Evolutionary conservation across 2,329 filamentous ascomycete species (phyloP), one percentile per base, ranked within the genome.

Genomic region (Zasmidium angulare): DNA sequence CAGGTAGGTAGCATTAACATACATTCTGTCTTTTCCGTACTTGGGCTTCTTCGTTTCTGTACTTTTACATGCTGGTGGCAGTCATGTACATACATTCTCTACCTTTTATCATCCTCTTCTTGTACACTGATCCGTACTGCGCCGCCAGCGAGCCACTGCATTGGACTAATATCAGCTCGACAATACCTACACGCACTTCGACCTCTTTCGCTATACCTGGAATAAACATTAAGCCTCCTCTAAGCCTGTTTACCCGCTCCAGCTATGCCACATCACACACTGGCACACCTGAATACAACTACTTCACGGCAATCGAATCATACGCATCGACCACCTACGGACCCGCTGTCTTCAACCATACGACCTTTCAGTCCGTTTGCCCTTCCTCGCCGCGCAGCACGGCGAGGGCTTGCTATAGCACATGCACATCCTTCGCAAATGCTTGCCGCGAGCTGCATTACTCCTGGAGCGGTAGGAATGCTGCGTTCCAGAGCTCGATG

Each of bases 181-280:
- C 26, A 29, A 29, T 4, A 29, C 26, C 26, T 29, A 29, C 26
- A 11, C 26, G 26, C 11, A 29, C 26, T 29, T 29, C 26, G n/a
- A n/a, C n/a, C 26, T 29, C 26, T 29, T 22, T 10, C 19, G 46
- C 7, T 22, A 26, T 22, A 29, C 2, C 20, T 29, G 26, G 17
- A 22, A 9, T 48, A 7, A 55, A 55, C 53, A 29, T 48, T 21
- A 55, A 47, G 20, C 53, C 43, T 19, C 53, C 53, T 7, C 4
- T 55, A 3, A 36, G 21, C 6, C 12, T 55, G 1, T 14, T 53
- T 40, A 36, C 24, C 43, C 19, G 53, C 14, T 11, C 21, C 53
- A 4, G 12, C 22, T 46, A 29, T 54, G 19, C 11, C 17, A 3
- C 40, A 22, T 11, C 24, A 43, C 36, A 29, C 26, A 29, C 26